These are phyloP conservation scores for Poa annua DNA, from an alignment of 176 grass and related monocot genomes.

Conservation along the genomic window DNA sequence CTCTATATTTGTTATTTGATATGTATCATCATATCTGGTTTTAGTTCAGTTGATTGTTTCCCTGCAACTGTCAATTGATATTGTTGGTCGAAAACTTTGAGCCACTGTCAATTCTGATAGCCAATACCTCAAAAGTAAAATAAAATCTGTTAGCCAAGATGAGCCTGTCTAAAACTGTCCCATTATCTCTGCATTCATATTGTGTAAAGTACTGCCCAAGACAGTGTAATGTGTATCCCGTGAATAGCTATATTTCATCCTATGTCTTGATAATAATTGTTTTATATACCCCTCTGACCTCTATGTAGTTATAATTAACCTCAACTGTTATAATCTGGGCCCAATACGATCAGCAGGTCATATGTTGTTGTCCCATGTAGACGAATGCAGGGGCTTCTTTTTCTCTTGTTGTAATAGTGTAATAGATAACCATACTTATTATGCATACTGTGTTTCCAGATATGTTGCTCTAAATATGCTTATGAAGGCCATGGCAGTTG, in stretches of 20 bases:
- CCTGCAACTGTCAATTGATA: not conserved
- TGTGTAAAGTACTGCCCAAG: not conserved
- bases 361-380: not conserved
- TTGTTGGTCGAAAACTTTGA: not conserved
- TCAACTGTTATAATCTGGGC: not conserved
- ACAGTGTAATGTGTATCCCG: not conserved
- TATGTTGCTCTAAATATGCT: conserved; percentile 99
- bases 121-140: too few relatives aligned
- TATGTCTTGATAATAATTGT: not conserved
- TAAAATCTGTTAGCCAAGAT: not conserved
- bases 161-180: not conserved
- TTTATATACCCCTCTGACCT: not conserved
- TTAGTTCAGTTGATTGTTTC: conserved; percentile 16
- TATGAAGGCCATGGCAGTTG: conserved; percentile 85
- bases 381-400: not conserved
- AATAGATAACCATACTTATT: conserved; percentile 8
- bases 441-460: conserved; percentile 49
- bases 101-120: not conserved
- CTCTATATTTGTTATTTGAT: conserved; percentile 13
- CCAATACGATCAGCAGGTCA: not conserved
- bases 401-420: not conserved
- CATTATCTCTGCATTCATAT: not conserved
- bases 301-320: not conserved
- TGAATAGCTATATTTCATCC: not conserved
- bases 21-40: not conserved